Percentiles rank a stretch among this genome's conserved stretches.
Evolutionary conservation across 768 basidiomycete species (phyloP).

Genomic region (Trametes cinnabarina): DNA sequence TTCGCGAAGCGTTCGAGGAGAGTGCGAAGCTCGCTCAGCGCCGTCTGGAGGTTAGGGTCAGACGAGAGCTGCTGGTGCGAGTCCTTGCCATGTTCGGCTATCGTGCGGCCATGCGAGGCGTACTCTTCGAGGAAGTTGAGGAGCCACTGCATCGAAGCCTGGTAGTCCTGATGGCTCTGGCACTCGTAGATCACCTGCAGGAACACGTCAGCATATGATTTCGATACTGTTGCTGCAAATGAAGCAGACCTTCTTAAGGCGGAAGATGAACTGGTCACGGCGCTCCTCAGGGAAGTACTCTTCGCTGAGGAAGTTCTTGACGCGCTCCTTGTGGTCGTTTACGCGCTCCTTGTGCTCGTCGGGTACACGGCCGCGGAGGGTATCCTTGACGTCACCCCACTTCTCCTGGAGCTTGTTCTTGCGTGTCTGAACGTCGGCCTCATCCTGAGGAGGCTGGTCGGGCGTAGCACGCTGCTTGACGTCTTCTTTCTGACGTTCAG

Average conservation of each 20-base stretch:
- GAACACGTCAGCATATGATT: neutral
- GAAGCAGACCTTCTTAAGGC: constrained; percentile 71
- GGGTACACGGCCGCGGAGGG: constrained; percentile 56
- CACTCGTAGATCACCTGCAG: constrained; percentile 76
- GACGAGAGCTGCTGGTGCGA: constrained; percentile 29
- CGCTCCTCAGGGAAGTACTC: constrained; percentile 90
- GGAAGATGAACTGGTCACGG: constrained; percentile 89
- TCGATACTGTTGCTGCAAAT: too few species aligned
- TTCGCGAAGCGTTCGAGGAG: constrained; percentile 92
- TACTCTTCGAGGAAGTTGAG: constrained; percentile 63
- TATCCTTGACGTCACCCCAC: constrained; percentile 34
- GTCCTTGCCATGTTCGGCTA: constrained; percentile 24
- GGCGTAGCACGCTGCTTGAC: constrained; percentile 22
- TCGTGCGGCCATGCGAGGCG: constrained; percentile 37
- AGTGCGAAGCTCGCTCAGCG: constrained; percentile 65
- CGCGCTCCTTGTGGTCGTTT: constrained; percentile 51
- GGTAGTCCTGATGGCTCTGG: constrained; percentile 89
- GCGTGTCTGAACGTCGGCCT: constrained; percentile 39
- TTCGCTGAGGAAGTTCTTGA: constrained; percentile 68
- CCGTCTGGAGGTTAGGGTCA: constrained; percentile 56
- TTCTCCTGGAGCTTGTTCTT: constrained; percentile 33
- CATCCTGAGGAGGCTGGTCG: constrained; percentile 29
- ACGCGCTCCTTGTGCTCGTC: constrained; percentile 63
- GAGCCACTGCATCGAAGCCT: constrained; percentile 73
- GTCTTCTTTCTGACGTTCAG: constrained; percentile 22